Evolutionary conservation across 805 yeast genomes (phyloP).

Genomic region (Jamesozyma gamospora): DNA sequence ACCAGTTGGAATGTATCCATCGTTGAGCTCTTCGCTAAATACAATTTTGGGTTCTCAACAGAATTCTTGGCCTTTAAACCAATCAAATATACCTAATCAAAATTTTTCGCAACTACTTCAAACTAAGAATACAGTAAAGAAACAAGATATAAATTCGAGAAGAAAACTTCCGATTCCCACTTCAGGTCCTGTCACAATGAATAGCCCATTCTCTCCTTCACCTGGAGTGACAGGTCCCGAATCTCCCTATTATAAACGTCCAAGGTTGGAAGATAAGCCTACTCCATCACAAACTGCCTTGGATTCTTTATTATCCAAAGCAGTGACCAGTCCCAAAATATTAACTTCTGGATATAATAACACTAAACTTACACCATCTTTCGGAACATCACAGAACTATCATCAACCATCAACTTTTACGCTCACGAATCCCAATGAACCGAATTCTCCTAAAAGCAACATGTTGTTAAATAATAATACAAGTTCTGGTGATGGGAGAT

Average conservation of each 20-base stretch:
- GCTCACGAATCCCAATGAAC: neutral
- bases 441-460: neutral
- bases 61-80: neutral
- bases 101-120: neutral
- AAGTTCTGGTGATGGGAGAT: neutral
- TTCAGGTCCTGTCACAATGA: slow-evolving; percentile 1
- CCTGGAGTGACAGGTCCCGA: slow-evolving; percentile 10
- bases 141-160: slow-evolving; percentile 2
- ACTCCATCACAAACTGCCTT: slow-evolving; percentile 26
- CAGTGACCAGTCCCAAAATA: slow-evolving; percentile 12
- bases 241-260: slow-evolving; percentile 16
- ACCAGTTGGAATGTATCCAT: neutral
- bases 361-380: neutral
- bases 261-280: slow-evolving; percentile 18
- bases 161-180: slow-evolving; percentile 7
- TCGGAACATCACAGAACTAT: neutral
- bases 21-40: neutral
- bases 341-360: neutral
- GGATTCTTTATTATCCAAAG: slow-evolving; percentile 23
- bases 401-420: neutral
- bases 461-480: neutral
- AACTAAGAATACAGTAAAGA: neutral
- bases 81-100: neutral
- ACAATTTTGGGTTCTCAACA: neutral
- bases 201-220: slow-evolving; percentile 14